Evolutionary conservation across 1,284 basidiomycete genomes (phyloP).

Genomic region (Cryptococcus sp.): DNA sequence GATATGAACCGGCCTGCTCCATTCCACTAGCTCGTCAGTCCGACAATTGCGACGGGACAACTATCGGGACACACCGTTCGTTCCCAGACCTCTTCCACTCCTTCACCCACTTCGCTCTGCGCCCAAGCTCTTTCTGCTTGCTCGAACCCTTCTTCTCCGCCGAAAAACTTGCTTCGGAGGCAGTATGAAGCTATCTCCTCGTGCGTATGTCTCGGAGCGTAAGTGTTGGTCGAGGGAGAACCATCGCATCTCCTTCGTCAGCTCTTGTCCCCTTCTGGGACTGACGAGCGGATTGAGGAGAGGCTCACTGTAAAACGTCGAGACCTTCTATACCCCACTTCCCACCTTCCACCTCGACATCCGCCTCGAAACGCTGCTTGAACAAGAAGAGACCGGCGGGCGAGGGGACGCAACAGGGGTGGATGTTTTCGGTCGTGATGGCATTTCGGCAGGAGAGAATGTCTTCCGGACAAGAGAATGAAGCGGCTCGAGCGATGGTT

Average conservation of each 20-base stretch:
- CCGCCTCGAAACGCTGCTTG: constrained; percentile 42
- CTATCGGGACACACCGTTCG: constrained; percentile 30
- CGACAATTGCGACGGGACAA: neutral
- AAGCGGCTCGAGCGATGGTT: too few relatives aligned
- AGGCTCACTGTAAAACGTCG: constrained; percentile 40
- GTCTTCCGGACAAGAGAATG: neutral
- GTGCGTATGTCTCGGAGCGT: constrained; percentile 26
- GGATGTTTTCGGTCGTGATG: constrained; percentile 6
- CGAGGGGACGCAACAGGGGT: constrained; percentile 36
- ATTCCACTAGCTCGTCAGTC: constrained; percentile 33
- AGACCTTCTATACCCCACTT: constrained; percentile 44
- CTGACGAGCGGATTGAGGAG: constrained; percentile 4
- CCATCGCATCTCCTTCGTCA: constrained; percentile 15
- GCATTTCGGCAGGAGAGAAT: constrained; percentile 24
- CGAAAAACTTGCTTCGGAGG: constrained; percentile 23
- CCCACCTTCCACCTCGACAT: constrained; percentile 35
- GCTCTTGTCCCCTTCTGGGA: neutral
- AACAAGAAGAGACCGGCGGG: constrained; percentile 42
- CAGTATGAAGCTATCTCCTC: constrained; percentile 42
- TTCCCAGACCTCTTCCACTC: constrained; percentile 46
- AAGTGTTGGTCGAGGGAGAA: constrained; percentile 7
- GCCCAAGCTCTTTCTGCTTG: constrained; percentile 43
- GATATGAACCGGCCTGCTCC: constrained; percentile 40
- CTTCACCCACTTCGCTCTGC: constrained; percentile 44
- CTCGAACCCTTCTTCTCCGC: constrained; percentile 22